A percentile compares a stretch with the other conserved stretches of the same genome.
phyloP scores from a whole-genome alignment of 2,329 filamentous ascomycete species.

The Colletotrichum gigasporum region DNA sequence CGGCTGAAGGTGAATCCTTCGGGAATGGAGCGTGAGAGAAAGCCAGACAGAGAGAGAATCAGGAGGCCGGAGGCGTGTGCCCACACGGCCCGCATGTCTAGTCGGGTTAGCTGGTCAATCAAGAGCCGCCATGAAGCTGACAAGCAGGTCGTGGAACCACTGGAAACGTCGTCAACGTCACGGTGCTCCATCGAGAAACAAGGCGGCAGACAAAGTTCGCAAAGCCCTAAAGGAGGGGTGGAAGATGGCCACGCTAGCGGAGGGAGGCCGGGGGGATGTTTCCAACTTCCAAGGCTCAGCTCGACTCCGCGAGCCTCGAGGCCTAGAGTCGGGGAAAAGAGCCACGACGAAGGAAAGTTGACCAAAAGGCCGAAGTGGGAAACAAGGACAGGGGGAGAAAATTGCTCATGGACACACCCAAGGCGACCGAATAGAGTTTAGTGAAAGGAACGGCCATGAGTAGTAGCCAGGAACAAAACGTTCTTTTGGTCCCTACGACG shows the following conservation, averaged over 20 bases:
- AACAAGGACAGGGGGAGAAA: slow-evolving; percentile 23
- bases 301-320: neutral
- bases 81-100: slow-evolving; percentile 11
- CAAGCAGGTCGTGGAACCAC: slow-evolving; percentile 23
- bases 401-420: slow-evolving; percentile 24
- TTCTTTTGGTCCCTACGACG: slow-evolving; percentile 1
- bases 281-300: too few relatives aligned
- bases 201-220: neutral
- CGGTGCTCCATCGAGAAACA: slow-evolving; percentile 14
- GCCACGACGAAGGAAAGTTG: slow-evolving; percentile 19
- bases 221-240: slow-evolving; percentile 2
- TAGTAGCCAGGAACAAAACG: slow-evolving; percentile 31
- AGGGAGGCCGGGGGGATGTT: too few relatives aligned
- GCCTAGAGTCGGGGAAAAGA: slow-evolving; percentile 1
- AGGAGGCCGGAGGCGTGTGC: neutral
- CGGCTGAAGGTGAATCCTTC: neutral
- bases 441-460: slow-evolving; percentile 25
- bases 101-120: slow-evolving; percentile 18
- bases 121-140: slow-evolving; percentile 27
- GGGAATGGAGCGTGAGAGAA: neutral
- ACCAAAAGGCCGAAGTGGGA: slow-evolving; percentile 15
- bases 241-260: neutral
- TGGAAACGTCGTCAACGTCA: neutral
- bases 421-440: slow-evolving; percentile 18
- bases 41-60: neutral